phyloP scores from a whole-genome alignment of 441 rosid species.

The Erodium moschatum region DNA sequence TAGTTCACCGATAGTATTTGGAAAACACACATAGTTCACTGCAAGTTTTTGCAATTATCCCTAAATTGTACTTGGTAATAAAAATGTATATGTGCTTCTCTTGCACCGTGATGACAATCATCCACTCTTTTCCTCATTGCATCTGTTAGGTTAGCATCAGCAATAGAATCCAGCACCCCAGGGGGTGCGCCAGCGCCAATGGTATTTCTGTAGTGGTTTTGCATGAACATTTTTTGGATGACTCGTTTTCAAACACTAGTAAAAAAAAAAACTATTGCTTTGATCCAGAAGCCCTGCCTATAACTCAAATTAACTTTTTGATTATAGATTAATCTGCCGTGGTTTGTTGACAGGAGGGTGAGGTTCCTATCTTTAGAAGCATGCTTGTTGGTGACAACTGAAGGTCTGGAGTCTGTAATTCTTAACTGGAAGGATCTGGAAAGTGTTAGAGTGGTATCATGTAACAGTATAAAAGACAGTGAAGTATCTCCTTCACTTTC shows the following conservation, averaged over 20 bases:
- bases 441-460: slow-evolving; percentile 45
- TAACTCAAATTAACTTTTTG: background rate
- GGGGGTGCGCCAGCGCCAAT: background rate
- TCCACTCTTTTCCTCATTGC: background rate
- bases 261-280: background rate
- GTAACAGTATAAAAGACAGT: slow-evolving; percentile 47
- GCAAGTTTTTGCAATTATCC: too few relatives aligned
- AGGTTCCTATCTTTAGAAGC: slow-evolving; percentile 46
- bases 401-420: slow-evolving; percentile 50
- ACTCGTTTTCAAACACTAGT: background rate
- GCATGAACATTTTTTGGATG: background rate
- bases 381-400: slow-evolving; percentile 50
- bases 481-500: slow-evolving; percentile 55
- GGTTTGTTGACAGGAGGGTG: slow-evolving; percentile 38
- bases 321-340: slow-evolving; percentile 3
- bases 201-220: background rate
- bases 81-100: background rate
- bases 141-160: background rate
- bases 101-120: background rate
- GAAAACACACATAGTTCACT: too few relatives aligned
- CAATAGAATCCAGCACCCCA: background rate
- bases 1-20: too few relatives aligned
- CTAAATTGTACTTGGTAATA: background rate
- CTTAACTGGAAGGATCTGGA: slow-evolving; percentile 53
- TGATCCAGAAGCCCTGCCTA: too few relatives aligned